phyloP scores from a whole-genome alignment of 176 grass and related monocot genomes.

The Eleusine indica region DNA sequence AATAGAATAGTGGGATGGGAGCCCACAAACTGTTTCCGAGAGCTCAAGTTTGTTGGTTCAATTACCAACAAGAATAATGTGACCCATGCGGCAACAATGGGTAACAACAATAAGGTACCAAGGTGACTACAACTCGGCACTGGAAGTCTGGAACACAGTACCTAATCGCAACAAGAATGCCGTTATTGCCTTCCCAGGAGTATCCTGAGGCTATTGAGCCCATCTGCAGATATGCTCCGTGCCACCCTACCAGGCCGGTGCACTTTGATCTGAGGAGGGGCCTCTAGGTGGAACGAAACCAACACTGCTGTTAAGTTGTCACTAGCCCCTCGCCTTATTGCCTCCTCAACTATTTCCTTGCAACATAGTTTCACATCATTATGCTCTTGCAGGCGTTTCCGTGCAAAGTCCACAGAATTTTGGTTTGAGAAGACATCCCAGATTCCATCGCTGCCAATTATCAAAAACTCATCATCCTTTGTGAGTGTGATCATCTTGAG shows the following conservation, averaged over 20 bases:
- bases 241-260: constrained; percentile 43
- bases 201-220: constrained; percentile 66
- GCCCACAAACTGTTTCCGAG: constrained; percentile 7
- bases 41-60: constrained; percentile 48
- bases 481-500: constrained; percentile 72
- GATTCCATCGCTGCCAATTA: constrained; percentile 85
- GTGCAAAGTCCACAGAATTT: constrained; percentile 75
- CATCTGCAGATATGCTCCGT: constrained; percentile 77
- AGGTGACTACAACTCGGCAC: constrained; percentile 36
- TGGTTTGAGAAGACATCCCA: constrained; percentile 95
- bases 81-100: constrained; percentile 8
- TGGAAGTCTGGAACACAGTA: not conserved
- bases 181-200: constrained; percentile 47
- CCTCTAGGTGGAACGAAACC: constrained; percentile 67
- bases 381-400: constrained; percentile 76
- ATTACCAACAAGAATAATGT: constrained; percentile 59
- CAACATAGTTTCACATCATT: constrained; percentile 76
- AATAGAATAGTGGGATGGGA: constrained; percentile 7
- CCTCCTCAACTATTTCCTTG: constrained; percentile 81
- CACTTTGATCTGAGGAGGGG: constrained; percentile 39
- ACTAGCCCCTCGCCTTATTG: constrained; percentile 46
- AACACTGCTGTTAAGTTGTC: constrained; percentile 74
- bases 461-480: constrained; percentile 83
- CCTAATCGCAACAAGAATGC: not conserved
- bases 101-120: constrained; percentile 28